phyloP scores from a whole-genome alignment of 2,329 filamentous ascomycete species.

The Teratosphaeriaceae sp. region DNA sequence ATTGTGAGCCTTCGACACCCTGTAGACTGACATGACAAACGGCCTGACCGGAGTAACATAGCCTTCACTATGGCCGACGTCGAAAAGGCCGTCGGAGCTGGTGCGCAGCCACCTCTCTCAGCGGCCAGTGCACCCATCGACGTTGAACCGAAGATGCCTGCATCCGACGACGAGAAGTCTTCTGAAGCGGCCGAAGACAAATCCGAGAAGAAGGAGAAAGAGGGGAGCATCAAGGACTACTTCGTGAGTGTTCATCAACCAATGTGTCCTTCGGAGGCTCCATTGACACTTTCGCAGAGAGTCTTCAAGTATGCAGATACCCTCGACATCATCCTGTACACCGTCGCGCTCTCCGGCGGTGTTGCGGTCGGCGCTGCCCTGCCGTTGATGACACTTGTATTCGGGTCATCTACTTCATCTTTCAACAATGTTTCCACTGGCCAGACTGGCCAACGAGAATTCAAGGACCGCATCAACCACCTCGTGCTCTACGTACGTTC shows the following conservation, averaged over 20 bases:
- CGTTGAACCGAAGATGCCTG: not conserved
- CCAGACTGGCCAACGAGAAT: slow-evolving; percentile 8
- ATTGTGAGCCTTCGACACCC: no score
- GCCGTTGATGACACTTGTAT: slow-evolving; percentile 45
- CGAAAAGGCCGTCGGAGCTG: not conserved
- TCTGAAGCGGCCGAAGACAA: not conserved
- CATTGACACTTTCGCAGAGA: slow-evolving; percentile 10
- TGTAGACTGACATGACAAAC: no score
- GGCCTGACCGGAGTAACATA: no score
- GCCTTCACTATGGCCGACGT: not conserved
- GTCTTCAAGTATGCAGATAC: slow-evolving; percentile 29
- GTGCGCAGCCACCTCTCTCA: not conserved
- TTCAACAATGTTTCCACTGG: slow-evolving; percentile 37
- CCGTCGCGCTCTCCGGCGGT: slow-evolving; percentile 27
- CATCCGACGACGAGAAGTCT: not conserved
- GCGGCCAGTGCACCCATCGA: not conserved
- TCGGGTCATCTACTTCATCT: slow-evolving; percentile 43
- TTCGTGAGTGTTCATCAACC: slow-evolving; percentile 3
- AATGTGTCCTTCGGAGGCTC: not conserved
- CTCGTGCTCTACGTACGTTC: slow-evolving; percentile 56
- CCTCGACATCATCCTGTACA: slow-evolving; percentile 22
- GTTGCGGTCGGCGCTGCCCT: slow-evolving; percentile 40
- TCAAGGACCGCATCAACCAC: slow-evolving; percentile 16
- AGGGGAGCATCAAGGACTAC: slow-evolving; percentile 3
- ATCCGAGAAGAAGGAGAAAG: not conserved